Base-by-base conservation (phyloP, 2,329 filamentous ascomycete species). In the Sporothrix sp. region DNA sequence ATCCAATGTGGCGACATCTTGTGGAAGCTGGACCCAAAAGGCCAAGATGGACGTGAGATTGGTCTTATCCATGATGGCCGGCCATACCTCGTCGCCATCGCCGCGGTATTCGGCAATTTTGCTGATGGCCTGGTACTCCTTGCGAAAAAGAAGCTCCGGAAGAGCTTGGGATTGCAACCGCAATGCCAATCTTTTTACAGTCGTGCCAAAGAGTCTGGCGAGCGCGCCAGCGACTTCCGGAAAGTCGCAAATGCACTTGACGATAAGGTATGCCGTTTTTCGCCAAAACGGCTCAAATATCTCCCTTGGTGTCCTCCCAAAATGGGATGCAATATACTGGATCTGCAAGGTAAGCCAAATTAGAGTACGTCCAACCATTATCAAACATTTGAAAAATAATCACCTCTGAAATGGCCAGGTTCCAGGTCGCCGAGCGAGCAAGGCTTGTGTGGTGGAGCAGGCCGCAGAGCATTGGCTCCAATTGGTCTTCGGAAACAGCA, bases 271-370 rank as follows among this genome's bases (percentile, higher is more conserved):
- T 0, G 88, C 90, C 39, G 98, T 73, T 27, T 79, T 91, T 57
- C 81, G 80, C 90, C 91, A 97, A 64, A 89, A 97, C 1, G 91
- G 89, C 50, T 83, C 81, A 51, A 97, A 83, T 0, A 98, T 70
- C 14, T 81, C 79, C 25, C 76, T 74, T 2, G 83, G 76, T 1
- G 79, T 83, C 33, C 79, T 72, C 3, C 74, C 72, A 36, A 81
- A 76, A 43, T 74, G 70, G 47, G 83, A 76, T 1, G 89, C 85
- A 44, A 97, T 73, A 54, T 81, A 82, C 18, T 85, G 73, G 35
- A 95, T 70, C 66, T 69, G n/a, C n/a, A n/a, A n/a, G n/a, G n/a
- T n/a, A n/a, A n/a, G n/a, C n/a, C n/a, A n/a, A n/a, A n/a, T 28
- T 18, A 28, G 21, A 43, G 21, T 4, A 8, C 2, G 18, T 21